Conservation (phyloP, 108 stramenopile genomes). For the Discostella pseudostelligera region DNA sequence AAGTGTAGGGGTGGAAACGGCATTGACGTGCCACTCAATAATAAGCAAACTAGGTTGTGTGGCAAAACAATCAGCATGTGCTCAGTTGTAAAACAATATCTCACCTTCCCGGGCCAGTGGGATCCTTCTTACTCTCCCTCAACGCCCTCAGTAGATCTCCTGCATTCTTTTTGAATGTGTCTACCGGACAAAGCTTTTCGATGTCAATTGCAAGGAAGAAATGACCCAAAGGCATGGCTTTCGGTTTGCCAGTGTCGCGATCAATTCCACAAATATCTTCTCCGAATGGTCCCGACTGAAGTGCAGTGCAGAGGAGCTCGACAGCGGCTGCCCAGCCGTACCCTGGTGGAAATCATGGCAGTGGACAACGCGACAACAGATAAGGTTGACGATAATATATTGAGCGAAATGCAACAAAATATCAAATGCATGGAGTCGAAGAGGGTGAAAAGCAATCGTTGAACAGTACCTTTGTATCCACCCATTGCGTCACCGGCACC, state of each 20-base stretch:
- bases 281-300: constrained; percentile 68
- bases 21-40: neutral
- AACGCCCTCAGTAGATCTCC: constrained; percentile 52
- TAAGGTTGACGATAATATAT: neutral
- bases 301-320: constrained; percentile 60
- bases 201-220: constrained; percentile 73
- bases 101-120: constrained; percentile 54
- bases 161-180: constrained; percentile 58
- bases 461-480: constrained; percentile 55
- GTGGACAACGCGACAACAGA: neutral
- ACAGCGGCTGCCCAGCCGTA: constrained; percentile 71
- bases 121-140: constrained; percentile 52
- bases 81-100: too few relatives aligned
- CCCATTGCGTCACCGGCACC: constrained; percentile 70
- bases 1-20: neutral
- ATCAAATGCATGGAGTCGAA: neutral
- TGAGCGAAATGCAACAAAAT: too few relatives aligned
- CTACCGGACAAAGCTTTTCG: constrained; percentile 57
- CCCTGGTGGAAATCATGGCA: constrained; percentile 14
- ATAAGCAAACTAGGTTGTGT: neutral
- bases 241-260: constrained; percentile 56
- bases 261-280: constrained; percentile 65
- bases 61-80: neutral
- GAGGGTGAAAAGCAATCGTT: neutral
- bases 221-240: constrained; percentile 71